Base-by-base conservation (phyloP, 495 filamentous ascomycete genomes). In the Podospora conica region DNA sequence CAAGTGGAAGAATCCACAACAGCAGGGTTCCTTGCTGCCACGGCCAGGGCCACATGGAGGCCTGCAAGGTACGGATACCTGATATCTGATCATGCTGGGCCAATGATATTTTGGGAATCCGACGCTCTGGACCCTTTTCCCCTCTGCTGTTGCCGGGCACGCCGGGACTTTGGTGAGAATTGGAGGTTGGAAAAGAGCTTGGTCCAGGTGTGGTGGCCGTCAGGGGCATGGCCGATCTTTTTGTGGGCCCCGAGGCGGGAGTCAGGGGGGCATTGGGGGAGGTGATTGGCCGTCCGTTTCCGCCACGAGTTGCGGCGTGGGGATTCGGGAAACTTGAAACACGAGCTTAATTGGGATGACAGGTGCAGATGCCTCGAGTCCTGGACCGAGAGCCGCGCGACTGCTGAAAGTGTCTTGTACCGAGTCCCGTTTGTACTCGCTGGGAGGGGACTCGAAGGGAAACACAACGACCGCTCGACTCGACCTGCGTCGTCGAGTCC, bases 321-420 rank as follows among this genome's bases (percentile, higher is more conserved):
- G 60, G 23, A 48, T 48, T 58, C 62, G 18, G 53, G 66, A 54
- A 69, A 66, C 65, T 11, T 69, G 63, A 65, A 67, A 66, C 64
- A 53, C 20, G 58, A 64, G 63, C 65, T 63, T 58, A 66, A 58
- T 25, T 61, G 60, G 58, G 55, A 64, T 57, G 29, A 64, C 63
- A 64, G 63, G 63, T 18, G 22, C 54, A 64, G 54, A 58, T 33
- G 18, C 53, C 53, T 48, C 24, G 22, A 54, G 40, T 20, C 40
- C 3, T 48, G 24, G 18, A 22, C 29, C 58, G 40, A 48, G 40
- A 66, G 21, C 60, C 31, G 59, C 59, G 64, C 64, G 59, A 64
- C 29, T 68, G 57, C 12, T 8, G 21, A 6, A 48, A 9, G 40
- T 48, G 40, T 8, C 40, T 48, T 18, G 40, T n/a, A 48, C 40